Conservation (phyloP, 2,329 filamentous ascomycete species). For the Alternaria incomplexa region DNA sequence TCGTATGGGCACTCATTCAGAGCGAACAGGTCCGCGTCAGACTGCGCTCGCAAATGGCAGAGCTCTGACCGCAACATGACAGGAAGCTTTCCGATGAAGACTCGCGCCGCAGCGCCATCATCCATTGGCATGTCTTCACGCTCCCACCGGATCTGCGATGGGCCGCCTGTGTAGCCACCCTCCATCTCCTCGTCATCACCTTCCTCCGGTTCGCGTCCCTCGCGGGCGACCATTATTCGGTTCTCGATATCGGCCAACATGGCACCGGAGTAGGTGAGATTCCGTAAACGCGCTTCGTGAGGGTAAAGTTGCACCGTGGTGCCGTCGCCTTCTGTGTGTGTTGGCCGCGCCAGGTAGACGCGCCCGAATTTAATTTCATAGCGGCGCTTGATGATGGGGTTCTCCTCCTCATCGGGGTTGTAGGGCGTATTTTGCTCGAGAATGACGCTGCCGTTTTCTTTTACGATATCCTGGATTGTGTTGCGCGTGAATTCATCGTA, state of each 20-base stretch:
- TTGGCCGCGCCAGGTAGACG: constrained; percentile 85
- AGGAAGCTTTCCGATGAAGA: constrained; percentile 94
- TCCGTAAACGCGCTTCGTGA: constrained; percentile 93
- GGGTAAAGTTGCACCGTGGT: constrained; percentile 84
- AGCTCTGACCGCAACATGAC: constrained; percentile 99
- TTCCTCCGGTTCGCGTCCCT: constrained; percentile 70
- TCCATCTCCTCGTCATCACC: constrained; percentile 63
- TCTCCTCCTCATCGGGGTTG: constrained; percentile 70
- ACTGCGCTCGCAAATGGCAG: constrained; percentile 83
- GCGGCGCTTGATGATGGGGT: constrained; percentile 80
- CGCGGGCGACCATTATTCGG: constrained; percentile 81
- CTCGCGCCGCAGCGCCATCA: constrained; percentile 67
- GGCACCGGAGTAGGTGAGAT: constrained; percentile 92
- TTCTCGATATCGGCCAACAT: constrained; percentile 89
- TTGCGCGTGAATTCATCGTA: constrained; percentile 96
- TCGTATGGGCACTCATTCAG: constrained; percentile 98
- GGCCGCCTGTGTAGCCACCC: constrained; percentile 37
- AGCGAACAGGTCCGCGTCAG: constrained; percentile 84
- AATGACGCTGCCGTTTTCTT: constrained; percentile 89
- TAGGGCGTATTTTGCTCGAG: constrained; percentile 90
- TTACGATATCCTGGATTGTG: constrained; percentile 92
- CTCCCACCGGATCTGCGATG: constrained; percentile 54
- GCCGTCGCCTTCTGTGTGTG: constrained; percentile 92
- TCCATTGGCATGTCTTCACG: constrained; percentile 55
- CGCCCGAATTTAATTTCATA: constrained; percentile 96